Evolutionary conservation across 1,284 basidiomycete genomes (phyloP).

Genomic region (Gymnopus androsaceus): DNA sequence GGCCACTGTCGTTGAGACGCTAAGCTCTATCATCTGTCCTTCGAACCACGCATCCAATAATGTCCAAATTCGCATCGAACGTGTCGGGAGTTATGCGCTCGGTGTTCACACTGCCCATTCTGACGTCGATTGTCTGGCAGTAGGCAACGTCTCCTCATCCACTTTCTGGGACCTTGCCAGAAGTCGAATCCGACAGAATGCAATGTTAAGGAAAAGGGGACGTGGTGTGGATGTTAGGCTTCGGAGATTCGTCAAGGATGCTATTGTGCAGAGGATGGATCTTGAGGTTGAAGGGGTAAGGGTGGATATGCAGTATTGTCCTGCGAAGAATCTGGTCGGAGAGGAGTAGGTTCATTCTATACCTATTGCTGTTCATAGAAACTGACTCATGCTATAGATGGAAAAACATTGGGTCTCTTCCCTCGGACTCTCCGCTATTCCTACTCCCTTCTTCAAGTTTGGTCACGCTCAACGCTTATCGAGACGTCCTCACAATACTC

Average conservation of each 20-base stretch:
- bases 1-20: constrained; percentile 3
- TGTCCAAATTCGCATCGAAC: constrained; percentile 20
- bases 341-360: constrained; percentile 14
- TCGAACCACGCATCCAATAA: constrained; percentile 2
- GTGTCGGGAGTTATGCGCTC: constrained; percentile 25
- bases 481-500: constrained; percentile 18
- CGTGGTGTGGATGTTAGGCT: constrained; percentile 3
- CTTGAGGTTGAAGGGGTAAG: constrained; percentile 20
- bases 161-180: constrained; percentile 24
- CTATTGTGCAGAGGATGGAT: constrained; percentile 26
- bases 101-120: constrained; percentile 20
- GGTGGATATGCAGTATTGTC: constrained; percentile 26
- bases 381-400: neutral
- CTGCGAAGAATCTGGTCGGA: constrained; percentile 19
- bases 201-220: neutral
- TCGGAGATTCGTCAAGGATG: constrained; percentile 24
- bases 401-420: constrained; percentile 15
- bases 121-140: constrained; percentile 25
- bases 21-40: neutral
- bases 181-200: constrained; percentile 7
- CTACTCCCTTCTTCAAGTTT: constrained; percentile 20
- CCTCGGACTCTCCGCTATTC: constrained; percentile 11
- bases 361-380: neutral
- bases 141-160: constrained; percentile 23
- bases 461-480: constrained; percentile 23